phyloP scores from a whole-genome alignment of 176 grass and related monocot species.

The Oryza punctata region DNA sequence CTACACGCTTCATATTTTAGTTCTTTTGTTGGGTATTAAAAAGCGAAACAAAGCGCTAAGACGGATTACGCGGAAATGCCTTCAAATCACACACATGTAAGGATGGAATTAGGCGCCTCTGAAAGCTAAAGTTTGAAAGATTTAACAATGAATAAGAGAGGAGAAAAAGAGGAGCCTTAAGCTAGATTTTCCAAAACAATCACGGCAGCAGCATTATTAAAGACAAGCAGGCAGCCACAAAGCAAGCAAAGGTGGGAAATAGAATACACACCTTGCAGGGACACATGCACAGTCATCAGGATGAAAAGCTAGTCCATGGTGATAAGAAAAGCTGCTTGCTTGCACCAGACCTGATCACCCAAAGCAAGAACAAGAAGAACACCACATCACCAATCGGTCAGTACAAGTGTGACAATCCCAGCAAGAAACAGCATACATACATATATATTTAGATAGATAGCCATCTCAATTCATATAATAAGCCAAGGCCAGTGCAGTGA shows the following conservation, averaged over 20 bases:
- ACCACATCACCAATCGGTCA: neutral
- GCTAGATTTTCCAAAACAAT: constrained; percentile 41
- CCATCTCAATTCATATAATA: too few relatives aligned
- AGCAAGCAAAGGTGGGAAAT: constrained; percentile 53
- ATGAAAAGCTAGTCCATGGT: constrained; percentile 27
- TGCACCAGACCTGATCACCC: constrained; percentile 49
- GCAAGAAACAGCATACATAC: constrained; percentile 30
- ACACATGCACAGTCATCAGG: constrained; percentile 45
- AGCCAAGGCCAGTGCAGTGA: constrained; percentile 14
- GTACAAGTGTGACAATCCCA: constrained; percentile 40
- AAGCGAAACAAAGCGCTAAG: neutral
- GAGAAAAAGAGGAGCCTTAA: constrained; percentile 14
- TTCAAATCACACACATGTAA: constrained; percentile 18
- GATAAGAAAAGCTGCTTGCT: constrained; percentile 28
- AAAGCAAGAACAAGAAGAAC: constrained; percentile 8
- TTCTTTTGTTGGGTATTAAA: neutral
- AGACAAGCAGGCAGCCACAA: constrained; percentile 38
- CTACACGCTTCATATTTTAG: neutral
- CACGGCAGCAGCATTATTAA: constrained; percentile 48
- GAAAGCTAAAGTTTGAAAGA: constrained; percentile 29
- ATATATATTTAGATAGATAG: neutral
- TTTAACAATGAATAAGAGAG: constrained; percentile 19
- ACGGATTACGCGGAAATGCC: constrained; percentile 9
- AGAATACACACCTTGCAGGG: constrained; percentile 46
- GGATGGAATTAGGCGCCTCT: neutral